These are phyloP conservation scores for Perkinsus marinus DNA, from an alignment of 169 alveolate genomes.

Conservation along the genomic window DNA sequence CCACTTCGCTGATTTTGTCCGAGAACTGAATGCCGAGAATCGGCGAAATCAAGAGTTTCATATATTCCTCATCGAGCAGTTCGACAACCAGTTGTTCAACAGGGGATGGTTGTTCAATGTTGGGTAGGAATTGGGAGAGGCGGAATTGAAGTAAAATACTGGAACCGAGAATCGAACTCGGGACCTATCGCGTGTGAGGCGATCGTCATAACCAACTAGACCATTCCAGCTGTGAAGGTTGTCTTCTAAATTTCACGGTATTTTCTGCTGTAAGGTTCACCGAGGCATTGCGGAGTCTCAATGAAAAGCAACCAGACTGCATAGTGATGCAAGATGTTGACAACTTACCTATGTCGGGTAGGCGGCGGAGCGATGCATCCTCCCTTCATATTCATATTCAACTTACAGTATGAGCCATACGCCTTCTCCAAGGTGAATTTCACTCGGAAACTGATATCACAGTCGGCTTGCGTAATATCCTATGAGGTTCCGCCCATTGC, in stretches of 20 bases:
- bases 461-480: no score
- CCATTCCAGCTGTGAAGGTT: neutral
- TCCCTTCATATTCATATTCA: no score
- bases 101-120: conserved; percentile 4
- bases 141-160: neutral
- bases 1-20: neutral
- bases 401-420: no score
- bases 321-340: conserved; percentile 1
- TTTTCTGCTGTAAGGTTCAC: neutral
- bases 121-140: neutral
- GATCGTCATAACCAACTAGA: neutral
- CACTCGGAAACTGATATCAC: no score
- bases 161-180: neutral
- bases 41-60: neutral
- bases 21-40: neutral
- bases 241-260: neutral
- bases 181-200: neutral
- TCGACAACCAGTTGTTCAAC: neutral
- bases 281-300: neutral
- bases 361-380: neutral
- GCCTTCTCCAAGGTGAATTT: no score
- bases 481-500: no score
- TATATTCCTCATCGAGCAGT: conserved; percentile 1
- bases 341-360: neutral
- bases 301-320: neutral